These are phyloP conservation scores for Alternaria ventricosa DNA, from an alignment of 2,329 filamentous ascomycete genomes.

Conservation along the genomic window DNA sequence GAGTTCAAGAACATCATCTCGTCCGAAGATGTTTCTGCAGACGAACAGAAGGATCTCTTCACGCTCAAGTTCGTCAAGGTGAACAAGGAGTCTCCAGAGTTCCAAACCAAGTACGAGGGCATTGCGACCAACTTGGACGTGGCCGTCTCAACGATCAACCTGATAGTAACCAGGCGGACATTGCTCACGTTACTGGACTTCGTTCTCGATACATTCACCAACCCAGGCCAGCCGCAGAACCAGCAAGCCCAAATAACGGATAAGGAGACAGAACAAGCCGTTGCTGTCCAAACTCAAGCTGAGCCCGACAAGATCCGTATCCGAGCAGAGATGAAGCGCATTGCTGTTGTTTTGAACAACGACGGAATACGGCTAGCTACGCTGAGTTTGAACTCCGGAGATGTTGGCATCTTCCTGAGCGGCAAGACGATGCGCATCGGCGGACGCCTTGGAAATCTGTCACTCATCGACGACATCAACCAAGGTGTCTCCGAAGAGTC, in stretches of 20 bases:
- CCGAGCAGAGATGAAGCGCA: slow-evolving; percentile 91
- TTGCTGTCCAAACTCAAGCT: slow-evolving; percentile 46
- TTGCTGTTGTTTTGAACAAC: slow-evolving; percentile 93
- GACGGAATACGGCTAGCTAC: slow-evolving; percentile 95
- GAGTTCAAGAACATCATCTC: slow-evolving; percentile 99
- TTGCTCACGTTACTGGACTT: slow-evolving; percentile 93
- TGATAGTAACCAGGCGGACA: slow-evolving; percentile 92
- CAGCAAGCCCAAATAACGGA: slow-evolving; percentile 39
- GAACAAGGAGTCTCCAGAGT: slow-evolving; percentile 89
- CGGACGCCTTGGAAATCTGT: slow-evolving; percentile 85
- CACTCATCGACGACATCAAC: slow-evolving; percentile 91
- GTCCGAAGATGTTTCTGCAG: slow-evolving; percentile 74
- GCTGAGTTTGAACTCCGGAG: slow-evolving; percentile 87
- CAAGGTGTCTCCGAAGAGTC: slow-evolving; percentile 84
- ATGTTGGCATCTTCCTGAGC: slow-evolving; percentile 86
- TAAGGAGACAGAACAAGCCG: slow-evolving; percentile 43
- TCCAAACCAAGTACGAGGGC: slow-evolving; percentile 88
- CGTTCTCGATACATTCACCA: slow-evolving; percentile 88
- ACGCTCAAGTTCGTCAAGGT: slow-evolving; percentile 89
- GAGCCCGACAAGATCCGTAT: slow-evolving; percentile 83
- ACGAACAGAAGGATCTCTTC: slow-evolving; percentile 81
- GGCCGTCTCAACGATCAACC: slow-evolving; percentile 91
- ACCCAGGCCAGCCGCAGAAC: slow-evolving; percentile 58
- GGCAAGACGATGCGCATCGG: slow-evolving; percentile 87
- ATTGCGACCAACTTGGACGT: slow-evolving; percentile 93